These are phyloP conservation scores for Zarea fungicola DNA, from an alignment of 2,329 filamentous ascomycete genomes.

Conservation along the genomic window DNA sequence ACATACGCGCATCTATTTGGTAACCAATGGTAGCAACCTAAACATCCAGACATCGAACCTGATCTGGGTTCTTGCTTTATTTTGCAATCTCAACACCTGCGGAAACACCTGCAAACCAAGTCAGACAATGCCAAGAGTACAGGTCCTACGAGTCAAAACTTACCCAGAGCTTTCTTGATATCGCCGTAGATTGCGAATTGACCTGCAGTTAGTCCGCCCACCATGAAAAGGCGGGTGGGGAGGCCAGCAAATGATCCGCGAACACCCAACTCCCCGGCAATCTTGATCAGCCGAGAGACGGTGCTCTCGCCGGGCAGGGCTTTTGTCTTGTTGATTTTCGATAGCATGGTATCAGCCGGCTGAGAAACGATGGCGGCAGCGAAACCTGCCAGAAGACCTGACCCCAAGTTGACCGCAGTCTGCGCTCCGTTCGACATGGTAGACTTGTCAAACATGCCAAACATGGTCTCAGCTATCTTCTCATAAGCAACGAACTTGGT, in stretches of 20 bases:
- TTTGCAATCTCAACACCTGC: conserved; percentile 70
- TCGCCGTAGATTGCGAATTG: conserved; percentile 89
- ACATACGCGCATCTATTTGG: no score
- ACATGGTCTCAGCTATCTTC: conserved; percentile 75
- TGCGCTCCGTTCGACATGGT: conserved; percentile 62
- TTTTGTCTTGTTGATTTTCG: conserved; percentile 95
- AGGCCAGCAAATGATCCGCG: conserved; percentile 75
- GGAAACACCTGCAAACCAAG: no score
- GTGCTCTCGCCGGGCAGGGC: conserved; percentile 82
- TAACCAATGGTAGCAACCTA: no score
- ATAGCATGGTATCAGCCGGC: conserved; percentile 89
- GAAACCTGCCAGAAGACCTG: conserved; percentile 58
- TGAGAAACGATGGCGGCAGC: conserved; percentile 83
- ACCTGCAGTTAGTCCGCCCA: conserved; percentile 69
- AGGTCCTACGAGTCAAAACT: no score
- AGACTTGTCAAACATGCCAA: conserved; percentile 64
- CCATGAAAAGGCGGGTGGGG: conserved; percentile 60
- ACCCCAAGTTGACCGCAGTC: conserved; percentile 73
- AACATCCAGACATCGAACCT: no score
- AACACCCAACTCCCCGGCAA: conserved; percentile 77
- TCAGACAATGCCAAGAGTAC: no score
- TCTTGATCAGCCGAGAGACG: conserved; percentile 76
- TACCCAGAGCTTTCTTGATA: conserved; percentile 62
- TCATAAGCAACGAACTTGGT: conserved; percentile 93
- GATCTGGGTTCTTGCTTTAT: no score